Evolutionary conservation across 108 stramenopile species (phyloP).

Genomic region (Pseudonitzschia delicatissima): DNA sequence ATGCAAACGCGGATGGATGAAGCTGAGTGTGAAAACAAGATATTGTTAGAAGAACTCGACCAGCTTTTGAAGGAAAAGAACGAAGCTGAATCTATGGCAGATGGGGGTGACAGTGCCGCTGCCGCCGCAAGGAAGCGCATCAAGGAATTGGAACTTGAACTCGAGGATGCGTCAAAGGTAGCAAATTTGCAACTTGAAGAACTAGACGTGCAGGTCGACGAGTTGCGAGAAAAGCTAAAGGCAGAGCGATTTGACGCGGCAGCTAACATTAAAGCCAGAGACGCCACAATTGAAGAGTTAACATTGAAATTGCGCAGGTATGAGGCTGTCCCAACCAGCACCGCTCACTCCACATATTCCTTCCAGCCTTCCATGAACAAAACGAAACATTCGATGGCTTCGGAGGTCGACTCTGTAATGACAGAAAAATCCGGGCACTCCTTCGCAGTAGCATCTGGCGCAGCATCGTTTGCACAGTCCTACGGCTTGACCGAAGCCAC

Average conservation of each 20-base stretch:
- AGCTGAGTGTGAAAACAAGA: neutral
- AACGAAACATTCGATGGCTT: no score
- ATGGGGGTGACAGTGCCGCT: neutral
- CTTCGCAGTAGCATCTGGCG: no score
- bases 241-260: constrained; percentile 16
- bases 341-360: no score
- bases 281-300: constrained; percentile 18
- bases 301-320: constrained; percentile 6
- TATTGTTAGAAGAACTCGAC: neutral
- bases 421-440: no score
- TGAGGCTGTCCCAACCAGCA: constrained; percentile 8
- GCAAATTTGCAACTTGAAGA: constrained; percentile 24
- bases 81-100: neutral
- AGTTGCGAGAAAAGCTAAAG: constrained; percentile 21
- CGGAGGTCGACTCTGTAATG: no score
- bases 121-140: constrained; percentile 4
- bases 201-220: constrained; percentile 24
- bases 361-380: no score
- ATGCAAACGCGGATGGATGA: neutral
- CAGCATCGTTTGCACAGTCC: no score
- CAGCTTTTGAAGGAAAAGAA: constrained; percentile 19
- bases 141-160: constrained; percentile 34
- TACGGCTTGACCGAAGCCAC: no score
- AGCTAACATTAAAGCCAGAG: constrained; percentile 10
- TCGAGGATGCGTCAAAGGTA: constrained; percentile 23